Percentiles rank a stretch among this genome's conserved stretches.
Conservation (phyloP, 495 filamentous ascomycete species). For the Penicillium manginii region DNA sequence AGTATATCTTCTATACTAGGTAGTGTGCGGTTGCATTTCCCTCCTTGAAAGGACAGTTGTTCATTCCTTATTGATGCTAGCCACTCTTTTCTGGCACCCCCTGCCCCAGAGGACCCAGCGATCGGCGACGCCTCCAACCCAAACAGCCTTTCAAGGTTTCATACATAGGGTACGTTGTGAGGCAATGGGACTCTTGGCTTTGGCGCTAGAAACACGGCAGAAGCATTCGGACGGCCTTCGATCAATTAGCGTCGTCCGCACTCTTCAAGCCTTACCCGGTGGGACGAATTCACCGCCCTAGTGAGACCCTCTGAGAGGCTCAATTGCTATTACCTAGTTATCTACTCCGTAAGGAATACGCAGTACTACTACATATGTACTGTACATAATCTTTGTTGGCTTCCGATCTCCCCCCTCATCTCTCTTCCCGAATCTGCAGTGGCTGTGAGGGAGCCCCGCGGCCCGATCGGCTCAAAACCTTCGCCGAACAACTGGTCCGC, state of each 20-base stretch:
- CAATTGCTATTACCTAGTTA: background rate
- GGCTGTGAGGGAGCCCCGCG: too few relatives aligned
- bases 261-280: slow-evolving; percentile 12
- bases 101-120: background rate
- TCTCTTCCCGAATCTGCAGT: background rate
- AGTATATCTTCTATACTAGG: background rate
- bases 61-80: background rate
- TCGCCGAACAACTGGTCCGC: background rate
- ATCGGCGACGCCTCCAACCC: slow-evolving; percentile 7
- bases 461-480: background rate
- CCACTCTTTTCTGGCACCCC: background rate
- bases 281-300: slow-evolving; percentile 22
- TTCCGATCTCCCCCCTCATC: background rate
- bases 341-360: background rate
- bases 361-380: too few relatives aligned
- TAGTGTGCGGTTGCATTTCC: background rate
- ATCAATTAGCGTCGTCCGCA: slow-evolving; percentile 26
- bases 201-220: slow-evolving; percentile 42
- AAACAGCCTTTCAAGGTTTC: slow-evolving; percentile 17
- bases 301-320: background rate
- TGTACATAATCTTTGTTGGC: background rate
- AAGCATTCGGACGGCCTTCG: slow-evolving; percentile 30
- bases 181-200: slow-evolving; percentile 35
- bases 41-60: background rate
- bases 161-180: slow-evolving; percentile 22